Evolutionary conservation across 164 flowering plant species (phyloP).

Genomic region (Tinospora cordifolia): DNA sequence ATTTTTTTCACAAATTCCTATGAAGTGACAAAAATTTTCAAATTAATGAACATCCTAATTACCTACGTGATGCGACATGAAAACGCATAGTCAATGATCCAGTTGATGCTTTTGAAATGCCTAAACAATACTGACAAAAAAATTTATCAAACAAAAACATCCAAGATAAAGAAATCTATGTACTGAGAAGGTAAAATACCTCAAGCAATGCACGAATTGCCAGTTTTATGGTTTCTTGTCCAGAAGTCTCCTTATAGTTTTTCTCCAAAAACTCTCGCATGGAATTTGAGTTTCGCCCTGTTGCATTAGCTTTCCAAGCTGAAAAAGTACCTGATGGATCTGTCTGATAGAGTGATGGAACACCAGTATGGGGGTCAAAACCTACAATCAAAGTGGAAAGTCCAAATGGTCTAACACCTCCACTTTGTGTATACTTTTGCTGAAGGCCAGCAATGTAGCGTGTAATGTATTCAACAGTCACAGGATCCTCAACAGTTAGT

Average conservation of each 20-base stretch:
- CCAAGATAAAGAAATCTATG: not conserved
- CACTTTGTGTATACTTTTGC: constrained; percentile 97
- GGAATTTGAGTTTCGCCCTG: constrained; percentile 93
- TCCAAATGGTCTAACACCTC: constrained; percentile 98
- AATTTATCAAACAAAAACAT: not conserved
- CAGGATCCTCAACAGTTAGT: constrained; percentile 95
- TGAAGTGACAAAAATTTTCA: no score
- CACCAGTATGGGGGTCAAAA: constrained; percentile 81
- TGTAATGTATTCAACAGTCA: constrained; percentile 91
- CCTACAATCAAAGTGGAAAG: constrained; percentile 92
- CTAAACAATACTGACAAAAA: not conserved
- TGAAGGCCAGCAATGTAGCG: constrained; percentile 97
- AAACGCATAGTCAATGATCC: not conserved
- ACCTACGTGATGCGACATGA: no score
- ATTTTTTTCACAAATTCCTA: no score
- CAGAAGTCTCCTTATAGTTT: constrained; percentile 91
- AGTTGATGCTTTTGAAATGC: not conserved
- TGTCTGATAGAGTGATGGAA: constrained; percentile 90
- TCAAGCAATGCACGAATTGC: constrained; percentile 94
- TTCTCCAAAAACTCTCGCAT: constrained; percentile 88
- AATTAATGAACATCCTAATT: no score
- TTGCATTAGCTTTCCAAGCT: constrained; percentile 98
- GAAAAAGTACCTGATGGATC: constrained; percentile 98
- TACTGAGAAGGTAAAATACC: constrained; percentile 32
- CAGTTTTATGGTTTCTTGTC: constrained; percentile 86